phyloP scores from a whole-genome alignment of 2,329 filamentous ascomycete species.

The Blastomyces gilchristii region DNA sequence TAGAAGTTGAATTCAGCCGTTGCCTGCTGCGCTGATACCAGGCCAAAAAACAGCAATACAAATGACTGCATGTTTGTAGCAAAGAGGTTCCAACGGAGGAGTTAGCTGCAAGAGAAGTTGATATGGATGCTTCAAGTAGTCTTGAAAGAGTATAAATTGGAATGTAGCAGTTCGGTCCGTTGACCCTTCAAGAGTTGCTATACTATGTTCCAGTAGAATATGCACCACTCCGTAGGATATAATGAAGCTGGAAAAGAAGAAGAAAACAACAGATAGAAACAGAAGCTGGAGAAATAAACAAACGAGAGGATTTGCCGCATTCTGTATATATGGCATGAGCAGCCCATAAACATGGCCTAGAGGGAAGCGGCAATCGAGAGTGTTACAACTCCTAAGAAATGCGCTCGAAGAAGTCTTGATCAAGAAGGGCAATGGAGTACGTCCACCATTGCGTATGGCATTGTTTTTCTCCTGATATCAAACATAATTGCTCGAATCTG shows the following conservation, averaged over 20 bases:
- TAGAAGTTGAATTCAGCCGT: slow-evolving; percentile 15
- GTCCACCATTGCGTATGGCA: neutral
- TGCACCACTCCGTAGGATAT: neutral
- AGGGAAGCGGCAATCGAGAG: neutral
- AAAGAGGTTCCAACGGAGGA: neutral
- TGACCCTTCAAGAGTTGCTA: no score
- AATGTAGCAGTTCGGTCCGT: neutral
- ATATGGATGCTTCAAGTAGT: neutral
- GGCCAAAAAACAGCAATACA: slow-evolving; percentile 3
- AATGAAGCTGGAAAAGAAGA: neutral
- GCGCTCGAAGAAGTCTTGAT: neutral
- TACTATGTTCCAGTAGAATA: neutral
- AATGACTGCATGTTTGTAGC: neutral
- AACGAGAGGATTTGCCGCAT: neutral
- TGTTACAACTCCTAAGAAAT: neutral
- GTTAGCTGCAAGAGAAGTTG: neutral
- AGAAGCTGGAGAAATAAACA: neutral
- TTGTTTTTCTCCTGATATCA: neutral
- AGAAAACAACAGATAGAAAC: neutral
- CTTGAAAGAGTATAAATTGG: neutral
- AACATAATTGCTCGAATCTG: neutral
- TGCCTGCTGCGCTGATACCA: slow-evolving; percentile 7
- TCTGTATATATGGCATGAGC: neutral
- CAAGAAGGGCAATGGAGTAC: neutral
- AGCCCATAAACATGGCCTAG: neutral